Percentiles rank a stretch among this genome's conserved stretches.
Conservation (phyloP, 352 stramenopile genomes). For the Pythium guiyangense region DNA sequence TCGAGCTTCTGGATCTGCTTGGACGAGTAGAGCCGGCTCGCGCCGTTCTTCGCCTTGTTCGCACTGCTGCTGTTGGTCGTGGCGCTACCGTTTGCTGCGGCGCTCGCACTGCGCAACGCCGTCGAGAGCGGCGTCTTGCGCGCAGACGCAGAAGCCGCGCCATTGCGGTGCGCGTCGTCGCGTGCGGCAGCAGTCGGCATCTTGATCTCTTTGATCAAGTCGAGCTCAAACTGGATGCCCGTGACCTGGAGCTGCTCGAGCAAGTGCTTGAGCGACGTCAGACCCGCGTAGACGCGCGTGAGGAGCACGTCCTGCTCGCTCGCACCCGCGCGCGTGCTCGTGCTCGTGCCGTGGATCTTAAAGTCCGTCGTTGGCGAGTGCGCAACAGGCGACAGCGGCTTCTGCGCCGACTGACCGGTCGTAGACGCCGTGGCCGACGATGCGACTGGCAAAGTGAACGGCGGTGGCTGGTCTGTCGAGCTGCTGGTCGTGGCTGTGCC, state of each 20-base stretch:
- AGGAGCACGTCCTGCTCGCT: constrained; percentile 39
- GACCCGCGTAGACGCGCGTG: constrained; percentile 44
- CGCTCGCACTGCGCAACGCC: constrained; percentile 26
- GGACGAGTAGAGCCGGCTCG: constrained; percentile 79
- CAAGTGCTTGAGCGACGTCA: constrained; percentile 67
- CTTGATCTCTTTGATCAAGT: constrained; percentile 78
- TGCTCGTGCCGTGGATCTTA: constrained; percentile 25
- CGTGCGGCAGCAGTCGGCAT: constrained; percentile 30
- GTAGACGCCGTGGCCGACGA: constrained; percentile 2
- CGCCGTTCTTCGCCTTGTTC: constrained; percentile 70
- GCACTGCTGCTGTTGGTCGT: neutral
- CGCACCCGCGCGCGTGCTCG: constrained; percentile 12
- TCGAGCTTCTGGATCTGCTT: constrained; percentile 88
- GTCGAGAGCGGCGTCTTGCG: constrained; percentile 4
- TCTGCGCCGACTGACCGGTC: constrained; percentile 9
- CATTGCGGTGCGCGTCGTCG: constrained; percentile 37
- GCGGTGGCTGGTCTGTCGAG: constrained; percentile 17
- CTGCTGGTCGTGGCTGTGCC: too few species aligned
- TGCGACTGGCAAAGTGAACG: constrained; percentile 36
- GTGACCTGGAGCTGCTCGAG: constrained; percentile 76
- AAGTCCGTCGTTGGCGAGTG: constrained; percentile 26
- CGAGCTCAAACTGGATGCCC: constrained; percentile 79
- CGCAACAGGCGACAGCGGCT: constrained; percentile 21
- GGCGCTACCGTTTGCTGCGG: constrained; percentile 2
- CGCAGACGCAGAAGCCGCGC: constrained; percentile 6